A percentile compares a stretch with the other conserved stretches of the same genome.
phyloP scores from a whole-genome alignment of 2,329 filamentous ascomycete species.

The Exophiala sp. region DNA sequence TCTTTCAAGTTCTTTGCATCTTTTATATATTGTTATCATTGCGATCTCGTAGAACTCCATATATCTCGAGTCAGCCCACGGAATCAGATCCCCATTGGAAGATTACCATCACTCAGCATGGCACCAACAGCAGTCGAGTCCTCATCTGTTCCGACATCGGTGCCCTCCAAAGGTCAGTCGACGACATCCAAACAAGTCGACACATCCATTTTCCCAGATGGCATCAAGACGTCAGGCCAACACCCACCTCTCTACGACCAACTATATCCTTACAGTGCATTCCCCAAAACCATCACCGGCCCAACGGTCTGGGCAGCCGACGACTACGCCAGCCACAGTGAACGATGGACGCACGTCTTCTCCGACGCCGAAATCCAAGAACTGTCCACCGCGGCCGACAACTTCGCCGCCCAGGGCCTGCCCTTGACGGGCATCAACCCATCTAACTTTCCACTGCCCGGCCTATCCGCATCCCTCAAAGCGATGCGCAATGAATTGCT shows the following conservation, averaged over 20 bases:
- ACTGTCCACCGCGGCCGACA: slow-evolving; percentile 63
- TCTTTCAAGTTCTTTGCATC: too few relatives aligned
- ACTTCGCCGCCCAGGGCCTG: slow-evolving; percentile 62
- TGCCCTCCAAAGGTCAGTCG: background rate
- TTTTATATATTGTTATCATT: too few relatives aligned
- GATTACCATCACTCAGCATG: slow-evolving; percentile 4
- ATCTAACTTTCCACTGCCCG: slow-evolving; percentile 60
- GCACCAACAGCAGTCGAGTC: slow-evolving; percentile 18
- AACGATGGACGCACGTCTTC: slow-evolving; percentile 71
- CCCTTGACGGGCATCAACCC: slow-evolving; percentile 70
- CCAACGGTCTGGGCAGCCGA: slow-evolving; percentile 69
- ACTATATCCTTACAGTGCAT: slow-evolving; percentile 64
- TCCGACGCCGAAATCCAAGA: slow-evolving; percentile 64
- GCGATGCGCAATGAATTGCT: slow-evolving; percentile 64
- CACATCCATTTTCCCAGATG: slow-evolving; percentile 54
- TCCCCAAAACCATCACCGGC: slow-evolving; percentile 68
- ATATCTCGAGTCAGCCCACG: too few relatives aligned
- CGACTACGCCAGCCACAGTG: slow-evolving; percentile 60
- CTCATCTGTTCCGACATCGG: background rate
- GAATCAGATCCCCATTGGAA: background rate
- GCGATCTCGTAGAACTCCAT: too few relatives aligned
- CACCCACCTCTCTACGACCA: slow-evolving; percentile 64
- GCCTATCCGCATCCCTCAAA: slow-evolving; percentile 52
- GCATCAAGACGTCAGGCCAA: slow-evolving; percentile 68
- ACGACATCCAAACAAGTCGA: slow-evolving; percentile 15